Conservation (phyloP, 352 stramenopile species). For the Globisporangium orthogonon region DNA sequence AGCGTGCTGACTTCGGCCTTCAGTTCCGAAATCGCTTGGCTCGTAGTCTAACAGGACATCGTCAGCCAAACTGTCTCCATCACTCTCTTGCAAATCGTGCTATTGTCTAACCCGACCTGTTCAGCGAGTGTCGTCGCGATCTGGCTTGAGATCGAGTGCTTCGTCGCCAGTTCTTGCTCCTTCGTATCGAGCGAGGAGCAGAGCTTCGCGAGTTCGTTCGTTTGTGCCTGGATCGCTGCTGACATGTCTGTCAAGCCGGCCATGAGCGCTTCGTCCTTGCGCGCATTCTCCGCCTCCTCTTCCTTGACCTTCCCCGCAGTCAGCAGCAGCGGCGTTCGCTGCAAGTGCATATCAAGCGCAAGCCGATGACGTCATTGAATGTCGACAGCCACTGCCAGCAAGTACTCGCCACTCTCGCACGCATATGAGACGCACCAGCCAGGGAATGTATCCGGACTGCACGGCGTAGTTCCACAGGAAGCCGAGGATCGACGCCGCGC, state of each 20-base stretch:
- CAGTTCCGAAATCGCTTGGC: conserved; percentile 58
- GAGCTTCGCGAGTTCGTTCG: conserved; percentile 46
- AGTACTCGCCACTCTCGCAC: neutral
- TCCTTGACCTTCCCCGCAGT: conserved; percentile 38
- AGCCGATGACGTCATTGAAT: too few relatives aligned
- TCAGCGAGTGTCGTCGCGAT: conserved; percentile 43
- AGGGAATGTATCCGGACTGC: conserved; percentile 59
- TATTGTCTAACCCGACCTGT: conserved; percentile 23
- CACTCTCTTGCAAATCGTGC: too few relatives aligned
- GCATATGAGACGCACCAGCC: conserved; percentile 50
- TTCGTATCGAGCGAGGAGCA: conserved; percentile 47
- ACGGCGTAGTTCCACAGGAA: conserved; percentile 77
- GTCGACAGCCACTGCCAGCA: neutral
- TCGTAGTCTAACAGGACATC: conserved; percentile 19
- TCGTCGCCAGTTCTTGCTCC: conserved; percentile 43
- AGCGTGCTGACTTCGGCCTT: conserved; percentile 63
- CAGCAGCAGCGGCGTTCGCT: conserved; percentile 36
- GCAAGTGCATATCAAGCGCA: neutral
- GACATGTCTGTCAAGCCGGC: conserved; percentile 40
- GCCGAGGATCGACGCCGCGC: conserved; percentile 57
- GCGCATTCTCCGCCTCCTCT: conserved; percentile 41
- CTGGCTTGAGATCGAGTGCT: conserved; percentile 31
- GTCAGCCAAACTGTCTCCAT: neutral
- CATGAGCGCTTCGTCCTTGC: conserved; percentile 48
- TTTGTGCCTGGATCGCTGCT: conserved; percentile 58